Evolutionary conservation across 1,284 basidiomycete species (phyloP), one percentile per base, ranked within the genome.

Genomic region (Lignosus rhinocerotis): DNA sequence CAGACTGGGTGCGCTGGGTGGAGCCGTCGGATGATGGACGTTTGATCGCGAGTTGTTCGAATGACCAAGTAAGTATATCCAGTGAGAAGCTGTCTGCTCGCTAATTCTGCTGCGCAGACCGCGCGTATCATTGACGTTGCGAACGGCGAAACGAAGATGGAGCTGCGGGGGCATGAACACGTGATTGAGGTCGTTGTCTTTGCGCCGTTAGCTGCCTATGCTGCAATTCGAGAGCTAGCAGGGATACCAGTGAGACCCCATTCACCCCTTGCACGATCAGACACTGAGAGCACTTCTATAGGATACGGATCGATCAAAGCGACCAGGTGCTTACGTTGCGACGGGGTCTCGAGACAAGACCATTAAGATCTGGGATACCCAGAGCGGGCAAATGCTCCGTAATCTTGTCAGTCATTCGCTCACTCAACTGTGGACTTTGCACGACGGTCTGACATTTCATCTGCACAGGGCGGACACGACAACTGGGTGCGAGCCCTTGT

Each of bases 101-200:
- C 48, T 55, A 17, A 55, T 5, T 21, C 48, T 43, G 44, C 8
- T 8, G 7, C 31, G 10, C 58, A 92, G 85, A 90, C 87, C 3
- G 80, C 86, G 10, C 78, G 84, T 25, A 73, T 92, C 63, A 86
- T 84, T 77, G 88, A 92, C 45, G 72, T 80, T 0, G 64, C 79
- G 17, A 78, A 79, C 1, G 89, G 87, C 6, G 83, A 86, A 63
- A 83, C 82, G 8, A 90, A 89, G 68, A 72, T 80, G 54, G 88
- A 91, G 63, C 73, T 92, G 47, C 75, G 88, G 12, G 90, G 88
- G 1, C 90, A 93, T 66, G 88, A 91, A 42, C 86, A 92, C 68
- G 85, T 87, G 2, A 80, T 92, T n/a, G 88, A 92, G 66, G 79
- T 78, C 34, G 86, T 83, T 6, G 80, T 83, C 2, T 90, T 91